A percentile compares a stretch with the other conserved stretches of the same genome.
These are phyloP conservation scores for Tarenaya hassleriana DNA, from an alignment of 345 rosid genomes.

Conservation along the genomic window DNA sequence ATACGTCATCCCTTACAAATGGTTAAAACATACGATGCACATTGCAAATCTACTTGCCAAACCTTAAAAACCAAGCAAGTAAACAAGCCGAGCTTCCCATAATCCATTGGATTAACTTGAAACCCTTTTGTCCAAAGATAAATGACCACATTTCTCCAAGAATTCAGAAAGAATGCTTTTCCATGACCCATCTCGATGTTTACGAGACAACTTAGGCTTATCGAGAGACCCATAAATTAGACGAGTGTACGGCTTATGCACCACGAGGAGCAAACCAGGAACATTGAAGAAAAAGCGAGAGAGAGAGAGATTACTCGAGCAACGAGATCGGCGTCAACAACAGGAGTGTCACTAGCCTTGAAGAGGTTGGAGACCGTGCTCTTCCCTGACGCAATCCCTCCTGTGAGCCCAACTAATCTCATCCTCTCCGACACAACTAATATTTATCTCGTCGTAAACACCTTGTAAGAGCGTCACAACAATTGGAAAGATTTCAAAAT, in stretches of 20 bases:
- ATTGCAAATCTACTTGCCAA: too few species aligned
- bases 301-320: slow-evolving; percentile 49
- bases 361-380: slow-evolving; percentile 80
- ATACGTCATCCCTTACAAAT: background rate
- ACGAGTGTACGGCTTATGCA: background rate
- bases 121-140: too few species aligned
- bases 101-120: background rate
- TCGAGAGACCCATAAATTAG: too few species aligned
- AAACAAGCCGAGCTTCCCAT: background rate
- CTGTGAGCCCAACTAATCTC: slow-evolving; percentile 83
- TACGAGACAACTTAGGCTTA: too few species aligned
- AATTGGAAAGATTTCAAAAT: too few species aligned
- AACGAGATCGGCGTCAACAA: slow-evolving; percentile 72
- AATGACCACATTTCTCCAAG: too few species aligned
- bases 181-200: too few species aligned
- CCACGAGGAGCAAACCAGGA: background rate
- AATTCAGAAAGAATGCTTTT: too few species aligned
- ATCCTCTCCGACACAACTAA: too few species aligned
- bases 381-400: slow-evolving; percentile 91
- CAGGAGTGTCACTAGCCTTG: slow-evolving; percentile 60
- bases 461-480: too few species aligned
- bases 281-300: background rate
- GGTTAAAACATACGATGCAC: background rate
- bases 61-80: background rate
- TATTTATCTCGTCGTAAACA: too few species aligned